Conservation (phyloP, 2,329 filamentous ascomycete species). For the Septoria petroselini region DNA sequence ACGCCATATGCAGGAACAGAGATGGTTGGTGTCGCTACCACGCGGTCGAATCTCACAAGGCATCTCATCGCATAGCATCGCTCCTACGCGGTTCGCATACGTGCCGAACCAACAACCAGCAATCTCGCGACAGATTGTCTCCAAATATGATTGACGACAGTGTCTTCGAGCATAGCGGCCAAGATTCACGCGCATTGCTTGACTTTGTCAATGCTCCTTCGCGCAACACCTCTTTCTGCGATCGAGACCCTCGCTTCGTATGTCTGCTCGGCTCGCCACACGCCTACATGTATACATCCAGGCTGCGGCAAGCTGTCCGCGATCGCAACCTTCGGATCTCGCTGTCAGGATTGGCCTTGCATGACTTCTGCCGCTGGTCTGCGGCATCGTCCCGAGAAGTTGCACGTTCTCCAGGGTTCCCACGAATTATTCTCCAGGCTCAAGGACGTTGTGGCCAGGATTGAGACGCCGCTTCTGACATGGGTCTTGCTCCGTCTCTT, state of each 20-base stretch:
- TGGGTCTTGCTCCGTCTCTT: not conserved
- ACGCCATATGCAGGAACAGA: not conserved
- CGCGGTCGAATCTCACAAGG: not conserved
- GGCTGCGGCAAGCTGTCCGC: too few species aligned
- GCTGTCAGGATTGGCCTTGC: not conserved
- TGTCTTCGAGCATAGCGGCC: too few species aligned
- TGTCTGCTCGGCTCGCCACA: not conserved
- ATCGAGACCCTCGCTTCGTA: not conserved
- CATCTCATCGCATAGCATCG: too few species aligned
- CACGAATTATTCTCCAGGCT: not conserved
- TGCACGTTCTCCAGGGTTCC: not conserved
- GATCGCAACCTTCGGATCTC: not conserved
- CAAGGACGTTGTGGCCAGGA: not conserved
- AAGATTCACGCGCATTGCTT: not conserved
- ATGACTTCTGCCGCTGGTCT: not conserved
- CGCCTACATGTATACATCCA: too few species aligned
- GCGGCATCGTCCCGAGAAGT: too few species aligned
- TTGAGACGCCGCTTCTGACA: not conserved
- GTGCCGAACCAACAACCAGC: slow-evolving; percentile 1
- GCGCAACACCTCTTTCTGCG: not conserved
- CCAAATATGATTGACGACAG: too few species aligned
- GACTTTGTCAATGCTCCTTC: not conserved
- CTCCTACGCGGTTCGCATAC: not conserved
- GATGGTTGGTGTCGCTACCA: not conserved
- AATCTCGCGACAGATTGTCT: not conserved